Percentiles rank a stretch among this genome's conserved stretches.
Evolutionary conservation across 176 grass and related monocot species (phyloP).

Genomic region (Thalia dealbata): DNA sequence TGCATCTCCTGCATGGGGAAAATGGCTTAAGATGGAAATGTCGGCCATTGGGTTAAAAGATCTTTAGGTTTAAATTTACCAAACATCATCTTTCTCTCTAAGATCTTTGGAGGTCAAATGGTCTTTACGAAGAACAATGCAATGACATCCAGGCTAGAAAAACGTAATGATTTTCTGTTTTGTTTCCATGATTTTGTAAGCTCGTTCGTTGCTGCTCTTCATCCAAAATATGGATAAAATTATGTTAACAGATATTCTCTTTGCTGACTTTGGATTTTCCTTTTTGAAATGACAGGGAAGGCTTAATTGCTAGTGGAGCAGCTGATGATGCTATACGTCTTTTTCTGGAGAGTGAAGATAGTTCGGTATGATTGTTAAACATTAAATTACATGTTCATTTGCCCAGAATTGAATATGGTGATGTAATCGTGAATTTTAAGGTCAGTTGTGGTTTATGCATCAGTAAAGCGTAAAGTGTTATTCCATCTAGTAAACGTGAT

Average conservation of each 20-base stretch:
- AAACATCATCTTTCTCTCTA: too few species aligned
- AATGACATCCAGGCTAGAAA: too few species aligned
- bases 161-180: too few species aligned
- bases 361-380: constrained; percentile 26
- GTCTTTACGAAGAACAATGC: too few species aligned
- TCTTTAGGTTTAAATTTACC: too few species aligned
- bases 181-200: too few species aligned
- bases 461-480: neutral
- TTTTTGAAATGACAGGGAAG: constrained; percentile 43
- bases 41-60: too few species aligned
- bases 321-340: constrained; percentile 73
- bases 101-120: too few species aligned
- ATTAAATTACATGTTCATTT: neutral
- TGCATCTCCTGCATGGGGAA: too few species aligned
- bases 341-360: constrained; percentile 53
- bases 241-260: neutral
- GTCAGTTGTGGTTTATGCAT: neutral
- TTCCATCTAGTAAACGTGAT: neutral
- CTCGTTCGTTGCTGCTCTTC: too few species aligned
- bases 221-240: neutral
- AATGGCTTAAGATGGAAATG: too few species aligned
- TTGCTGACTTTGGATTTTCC: neutral
- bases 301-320: constrained; percentile 74
- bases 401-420: neutral
- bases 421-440: neutral